Evolutionary conservation across 768 basidiomycete species (phyloP), one percentile per base, ranked within the genome.

Genomic region (Termitomyces sp.): DNA sequence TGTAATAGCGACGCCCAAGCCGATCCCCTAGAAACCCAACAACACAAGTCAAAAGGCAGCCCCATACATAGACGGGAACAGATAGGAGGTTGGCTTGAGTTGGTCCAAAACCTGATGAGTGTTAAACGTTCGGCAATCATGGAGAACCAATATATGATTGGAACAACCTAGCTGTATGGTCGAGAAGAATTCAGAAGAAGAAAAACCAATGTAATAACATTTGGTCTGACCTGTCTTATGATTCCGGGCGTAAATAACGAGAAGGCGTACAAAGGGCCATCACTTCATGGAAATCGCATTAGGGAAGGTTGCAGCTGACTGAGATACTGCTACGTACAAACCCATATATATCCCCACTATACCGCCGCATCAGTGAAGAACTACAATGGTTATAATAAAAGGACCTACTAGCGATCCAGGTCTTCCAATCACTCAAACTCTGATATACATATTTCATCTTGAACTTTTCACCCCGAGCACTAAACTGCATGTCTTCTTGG

Each of bases 11-110:
- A 45, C 72, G 74, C n/a, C 81, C 81, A 26, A 79, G 69, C 7
- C 80, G 77, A 64, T 90, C 88, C 24, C 86, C 86, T 24, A 83
- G 62, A 58, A 85, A 75, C 18, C 88, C 88, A 47, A 88, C 72
- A 33, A 73, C 57, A 59, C 80, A 77, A 5, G 90, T 91, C 64
- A 88, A 72, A 38, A 88, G 68, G 63, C 87, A 87, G 20, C 85
- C 83, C 81, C 86, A 88, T 6, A 78, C 80, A 65, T 91, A 91
- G 30, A 90, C 86, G 1, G 90, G 89, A 4, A 91, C 88, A 0
- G 87, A 87, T 16, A 92, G 74, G 12, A 92, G 68, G 65, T 92
- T 91, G 2, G 89, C 87, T 26, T 75, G 69, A 1, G 86, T 90
- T 12, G 87, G 82, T 40, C 72, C 69, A 72, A 79, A 88, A 4